Percentiles rank a stretch among this genome's conserved stretches.
Evolutionary conservation across 2,329 filamentous ascomycete genomes (phyloP).

Genomic region (Exophiala xenobiotica): DNA sequence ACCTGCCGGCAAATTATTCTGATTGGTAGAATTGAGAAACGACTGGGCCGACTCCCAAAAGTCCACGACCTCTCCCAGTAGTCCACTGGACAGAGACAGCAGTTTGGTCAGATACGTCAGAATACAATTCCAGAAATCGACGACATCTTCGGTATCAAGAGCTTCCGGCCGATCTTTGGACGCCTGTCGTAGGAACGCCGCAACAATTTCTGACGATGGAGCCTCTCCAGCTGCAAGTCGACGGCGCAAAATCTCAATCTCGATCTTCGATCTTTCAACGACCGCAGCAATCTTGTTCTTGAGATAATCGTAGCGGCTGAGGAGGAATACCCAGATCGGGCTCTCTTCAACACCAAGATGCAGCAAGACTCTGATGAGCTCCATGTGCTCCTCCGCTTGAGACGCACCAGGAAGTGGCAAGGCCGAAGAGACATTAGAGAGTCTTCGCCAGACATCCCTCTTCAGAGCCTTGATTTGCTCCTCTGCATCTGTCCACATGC

Average conservation of each 20-base stretch:
- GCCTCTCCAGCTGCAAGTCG: slow-evolving; percentile 73
- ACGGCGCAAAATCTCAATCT: slow-evolving; percentile 86
- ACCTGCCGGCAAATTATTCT: slow-evolving; percentile 74
- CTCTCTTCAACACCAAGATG: slow-evolving; percentile 94
- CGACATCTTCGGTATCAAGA: slow-evolving; percentile 75
- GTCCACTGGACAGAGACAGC: slow-evolving; percentile 70
- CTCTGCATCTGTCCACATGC: slow-evolving; percentile 94
- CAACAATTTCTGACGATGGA: slow-evolving; percentile 66
- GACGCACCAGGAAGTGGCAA: slow-evolving; percentile 51
- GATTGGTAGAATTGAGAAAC: slow-evolving; percentile 83
- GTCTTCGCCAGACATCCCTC: slow-evolving; percentile 79
- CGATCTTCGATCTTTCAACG: slow-evolving; percentile 82
- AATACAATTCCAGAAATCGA: slow-evolving; percentile 92
- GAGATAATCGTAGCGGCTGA: slow-evolving; percentile 84
- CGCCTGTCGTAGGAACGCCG: slow-evolving; percentile 73
- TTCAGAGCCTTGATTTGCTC: slow-evolving; percentile 85
- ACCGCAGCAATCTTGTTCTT: slow-evolving; percentile 79
- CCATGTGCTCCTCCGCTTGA: slow-evolving; percentile 80
- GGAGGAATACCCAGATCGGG: slow-evolving; percentile 93
- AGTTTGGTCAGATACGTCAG: slow-evolving; percentile 70
- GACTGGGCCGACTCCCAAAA: slow-evolving; percentile 92
- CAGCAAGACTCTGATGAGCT: slow-evolving; percentile 82
- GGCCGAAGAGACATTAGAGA: slow-evolving; percentile 66
- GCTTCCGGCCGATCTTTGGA: slow-evolving; percentile 65
- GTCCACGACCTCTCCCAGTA: slow-evolving; percentile 84